A percentile compares a stretch with the other conserved stretches of the same genome.
Evolutionary conservation across 257 asterid species (phyloP).

Genomic region (Ilex asprella): DNA sequence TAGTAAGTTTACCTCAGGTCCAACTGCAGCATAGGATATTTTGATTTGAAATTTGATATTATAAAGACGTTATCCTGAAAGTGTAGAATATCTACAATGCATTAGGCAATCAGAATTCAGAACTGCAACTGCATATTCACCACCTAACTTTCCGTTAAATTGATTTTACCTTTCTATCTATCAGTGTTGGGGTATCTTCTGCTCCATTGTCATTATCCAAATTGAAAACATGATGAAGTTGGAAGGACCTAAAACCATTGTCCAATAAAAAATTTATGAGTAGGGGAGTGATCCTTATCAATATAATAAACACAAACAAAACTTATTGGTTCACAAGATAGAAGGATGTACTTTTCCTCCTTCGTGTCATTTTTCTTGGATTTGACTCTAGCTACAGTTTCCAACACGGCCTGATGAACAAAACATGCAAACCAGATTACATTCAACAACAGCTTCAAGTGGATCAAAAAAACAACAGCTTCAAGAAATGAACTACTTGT

Average conservation of each 20-base stretch:
- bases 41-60: conserved; percentile 95
- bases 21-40: conserved; percentile 87
- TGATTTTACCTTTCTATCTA: conserved; percentile 82
- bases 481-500: background rate
- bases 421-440: conserved; percentile 17
- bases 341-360: conserved; percentile 67
- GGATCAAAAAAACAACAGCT: conserved; percentile 13
- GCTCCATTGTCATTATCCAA: conserved; percentile 96
- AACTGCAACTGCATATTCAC: no score
- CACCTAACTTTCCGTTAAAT: background rate
- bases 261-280: conserved; percentile 5
- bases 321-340: background rate
- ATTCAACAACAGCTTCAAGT: conserved; percentile 9
- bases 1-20: conserved; percentile 70
- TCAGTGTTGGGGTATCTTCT: conserved; percentile 94
- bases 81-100: conserved; percentile 6
- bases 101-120: conserved; percentile 12
- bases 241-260: conserved; percentile 52
- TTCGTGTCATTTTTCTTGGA: conserved; percentile 94
- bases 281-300: background rate
- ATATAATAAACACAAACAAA: background rate
- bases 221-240: conserved; percentile 82
- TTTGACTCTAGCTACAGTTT: conserved; percentile 96
- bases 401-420: conserved; percentile 79
- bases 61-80: conserved; percentile 89